Conservation (phyloP, 2,329 filamentous ascomycete genomes). For the Aspergillus persii region DNA sequence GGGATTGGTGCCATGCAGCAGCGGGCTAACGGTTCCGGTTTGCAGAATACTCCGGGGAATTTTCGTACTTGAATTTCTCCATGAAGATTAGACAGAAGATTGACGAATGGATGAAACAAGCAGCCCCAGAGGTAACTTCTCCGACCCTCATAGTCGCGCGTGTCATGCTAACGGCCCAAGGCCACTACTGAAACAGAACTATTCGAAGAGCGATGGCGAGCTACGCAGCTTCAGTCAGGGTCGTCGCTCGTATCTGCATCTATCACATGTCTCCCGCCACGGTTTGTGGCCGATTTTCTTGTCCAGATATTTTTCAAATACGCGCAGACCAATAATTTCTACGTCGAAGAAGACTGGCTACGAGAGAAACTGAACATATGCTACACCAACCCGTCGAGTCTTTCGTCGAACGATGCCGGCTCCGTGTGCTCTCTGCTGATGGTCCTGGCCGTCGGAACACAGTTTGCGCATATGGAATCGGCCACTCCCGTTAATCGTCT, state of each 20-base stretch:
- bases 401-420: slow-evolving; percentile 39
- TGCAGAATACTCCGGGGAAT: slow-evolving; percentile 46
- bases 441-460: slow-evolving; percentile 44
- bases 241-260: slow-evolving; percentile 38
- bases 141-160: not conserved
- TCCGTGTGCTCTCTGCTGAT: slow-evolving; percentile 44
- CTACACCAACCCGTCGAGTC: slow-evolving; percentile 35
- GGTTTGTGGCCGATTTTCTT: slow-evolving; percentile 45
- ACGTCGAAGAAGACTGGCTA: slow-evolving; percentile 44
- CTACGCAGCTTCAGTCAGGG: slow-evolving; percentile 41
- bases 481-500: slow-evolving; percentile 34
- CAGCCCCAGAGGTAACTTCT: slow-evolving; percentile 33
- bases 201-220: slow-evolving; percentile 44
- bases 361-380: slow-evolving; percentile 38
- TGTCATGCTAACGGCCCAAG: slow-evolving; percentile 20
- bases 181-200: slow-evolving; percentile 37
- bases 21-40: not conserved
- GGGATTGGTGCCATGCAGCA: not conserved
- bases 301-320: slow-evolving; percentile 46
- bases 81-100: slow-evolving; percentile 44
- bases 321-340: slow-evolving; percentile 45
- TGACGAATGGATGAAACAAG: slow-evolving; percentile 42
- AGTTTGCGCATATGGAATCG: slow-evolving; percentile 45
- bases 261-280: slow-evolving; percentile 41
- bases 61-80: slow-evolving; percentile 46